Conservation (phyloP, 768 basidiomycete genomes). For the Asterophora lycoperdoides region DNA sequence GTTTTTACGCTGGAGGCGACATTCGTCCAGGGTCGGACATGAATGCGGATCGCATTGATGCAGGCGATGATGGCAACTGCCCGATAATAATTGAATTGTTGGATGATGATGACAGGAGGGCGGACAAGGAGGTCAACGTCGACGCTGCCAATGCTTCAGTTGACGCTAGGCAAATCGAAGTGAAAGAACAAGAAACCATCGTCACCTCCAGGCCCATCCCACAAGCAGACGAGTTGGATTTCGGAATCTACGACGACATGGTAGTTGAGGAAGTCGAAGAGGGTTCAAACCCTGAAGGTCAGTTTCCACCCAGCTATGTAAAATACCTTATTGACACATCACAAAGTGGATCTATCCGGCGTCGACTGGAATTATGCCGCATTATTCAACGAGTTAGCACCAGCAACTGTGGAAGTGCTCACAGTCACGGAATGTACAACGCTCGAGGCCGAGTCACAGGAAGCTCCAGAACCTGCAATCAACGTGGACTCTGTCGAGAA, state of each 20-base stretch:
- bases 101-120: background rate
- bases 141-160: background rate
- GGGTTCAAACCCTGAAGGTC: background rate
- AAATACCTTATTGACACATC: background rate
- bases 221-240: background rate
- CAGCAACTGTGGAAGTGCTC: slow-evolving; percentile 16
- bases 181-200: background rate
- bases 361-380: slow-evolving; percentile 33
- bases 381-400: slow-evolving; percentile 21
- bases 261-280: slow-evolving; percentile 10
- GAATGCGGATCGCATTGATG: slow-evolving; percentile 26
- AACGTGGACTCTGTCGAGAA: background rate
- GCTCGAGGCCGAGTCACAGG: background rate
- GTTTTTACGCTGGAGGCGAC: slow-evolving; percentile 44
- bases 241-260: slow-evolving; percentile 14
- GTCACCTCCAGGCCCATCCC: background rate
- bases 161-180: background rate
- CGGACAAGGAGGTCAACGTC: background rate
- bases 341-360: background rate
- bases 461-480: background rate
- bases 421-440: background rate
- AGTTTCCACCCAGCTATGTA: background rate
- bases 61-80: background rate
- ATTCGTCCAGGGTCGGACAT: slow-evolving; percentile 13
- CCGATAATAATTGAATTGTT: slow-evolving; percentile 1